Conservation (phyloP, 805 yeast species). For the Metschnikowia kofuensis region DNA sequence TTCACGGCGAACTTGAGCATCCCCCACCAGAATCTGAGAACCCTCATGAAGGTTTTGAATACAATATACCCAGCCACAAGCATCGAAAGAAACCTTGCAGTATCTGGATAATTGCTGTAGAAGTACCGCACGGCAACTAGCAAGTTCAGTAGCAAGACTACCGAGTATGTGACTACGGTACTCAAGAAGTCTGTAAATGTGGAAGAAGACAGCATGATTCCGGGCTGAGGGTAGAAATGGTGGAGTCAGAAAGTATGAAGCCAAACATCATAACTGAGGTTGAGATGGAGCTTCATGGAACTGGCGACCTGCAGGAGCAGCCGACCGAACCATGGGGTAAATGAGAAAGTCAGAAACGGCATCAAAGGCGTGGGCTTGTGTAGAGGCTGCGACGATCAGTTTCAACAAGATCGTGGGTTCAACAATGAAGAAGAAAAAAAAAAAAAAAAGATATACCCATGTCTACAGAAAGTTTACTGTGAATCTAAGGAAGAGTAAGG, state of each 20-base stretch:
- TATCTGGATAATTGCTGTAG: slow-evolving; percentile 8
- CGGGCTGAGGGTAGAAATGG: too few relatives aligned
- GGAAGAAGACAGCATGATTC: slow-evolving; percentile 5
- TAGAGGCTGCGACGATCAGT: too few relatives aligned
- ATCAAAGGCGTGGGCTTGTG: too few relatives aligned
- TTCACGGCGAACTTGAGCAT: slow-evolving; percentile 7
- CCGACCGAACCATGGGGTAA: too few relatives aligned
- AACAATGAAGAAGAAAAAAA: too few relatives aligned
- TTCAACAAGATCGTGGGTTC: too few relatives aligned
- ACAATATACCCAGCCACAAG: slow-evolving; percentile 7
- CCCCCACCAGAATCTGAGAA: slow-evolving; percentile 14
- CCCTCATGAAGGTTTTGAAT: slow-evolving; percentile 8
- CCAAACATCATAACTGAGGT: neutral
- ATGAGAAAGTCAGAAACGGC: too few relatives aligned
- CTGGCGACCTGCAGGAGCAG: too few relatives aligned
- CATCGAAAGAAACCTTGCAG: slow-evolving; percentile 5
- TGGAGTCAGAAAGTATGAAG: neutral
- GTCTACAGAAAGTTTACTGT: too few relatives aligned
- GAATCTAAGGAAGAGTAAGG: too few relatives aligned
- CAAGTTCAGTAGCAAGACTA: neutral
- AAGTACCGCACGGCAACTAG: slow-evolving; percentile 5
- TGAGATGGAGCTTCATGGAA: neutral
- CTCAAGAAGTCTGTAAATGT: slow-evolving; percentile 1
- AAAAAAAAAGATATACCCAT: too few relatives aligned
- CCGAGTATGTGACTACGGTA: neutral